Evolutionary conservation across 495 filamentous ascomycete genomes (phyloP).

Genomic region (Penicillium ucsense): DNA sequence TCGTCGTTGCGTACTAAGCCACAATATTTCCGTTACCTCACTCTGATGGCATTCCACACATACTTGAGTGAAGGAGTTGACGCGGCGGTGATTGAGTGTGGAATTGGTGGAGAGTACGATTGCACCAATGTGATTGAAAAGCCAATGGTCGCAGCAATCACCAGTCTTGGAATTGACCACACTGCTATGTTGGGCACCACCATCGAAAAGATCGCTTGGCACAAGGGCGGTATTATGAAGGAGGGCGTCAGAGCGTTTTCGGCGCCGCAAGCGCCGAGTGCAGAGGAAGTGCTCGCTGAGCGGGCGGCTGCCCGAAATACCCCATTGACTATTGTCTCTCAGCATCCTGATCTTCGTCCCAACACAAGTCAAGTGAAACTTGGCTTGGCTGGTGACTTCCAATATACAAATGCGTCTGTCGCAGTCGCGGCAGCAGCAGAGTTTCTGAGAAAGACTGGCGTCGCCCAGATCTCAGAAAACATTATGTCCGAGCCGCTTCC

Average conservation of each 20-base stretch:
- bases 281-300: slow-evolving; percentile 56
- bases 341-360: slow-evolving; percentile 51
- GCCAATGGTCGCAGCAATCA: slow-evolving; percentile 68
- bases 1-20: slow-evolving; percentile 51
- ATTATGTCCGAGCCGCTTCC: slow-evolving; percentile 45
- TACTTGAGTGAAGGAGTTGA: slow-evolving; percentile 76
- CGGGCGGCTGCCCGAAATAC: slow-evolving; percentile 61
- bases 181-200: slow-evolving; percentile 68
- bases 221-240: slow-evolving; percentile 93
- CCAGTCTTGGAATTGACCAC: slow-evolving; percentile 86
- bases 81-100: slow-evolving; percentile 81
- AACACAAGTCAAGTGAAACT: slow-evolving; percentile 47
- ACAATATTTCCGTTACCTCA: slow-evolving; percentile 84
- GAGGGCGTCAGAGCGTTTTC: slow-evolving; percentile 58
- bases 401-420: slow-evolving; percentile 77
- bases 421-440: slow-evolving; percentile 66
- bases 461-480: slow-evolving; percentile 35
- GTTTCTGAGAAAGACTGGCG: slow-evolving; percentile 37
- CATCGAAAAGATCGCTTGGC: slow-evolving; percentile 91
- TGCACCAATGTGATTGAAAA: slow-evolving; percentile 79
- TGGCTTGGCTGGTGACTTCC: slow-evolving; percentile 70
- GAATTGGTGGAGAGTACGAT: slow-evolving; percentile 89
- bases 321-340: slow-evolving; percentile 47
- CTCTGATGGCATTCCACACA: slow-evolving; percentile 80
- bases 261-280: slow-evolving; percentile 56